Evolutionary conservation across 305 asterid species (phyloP), one percentile per base, ranked within the genome.

Genomic region (Solanum hybrid): DNA sequence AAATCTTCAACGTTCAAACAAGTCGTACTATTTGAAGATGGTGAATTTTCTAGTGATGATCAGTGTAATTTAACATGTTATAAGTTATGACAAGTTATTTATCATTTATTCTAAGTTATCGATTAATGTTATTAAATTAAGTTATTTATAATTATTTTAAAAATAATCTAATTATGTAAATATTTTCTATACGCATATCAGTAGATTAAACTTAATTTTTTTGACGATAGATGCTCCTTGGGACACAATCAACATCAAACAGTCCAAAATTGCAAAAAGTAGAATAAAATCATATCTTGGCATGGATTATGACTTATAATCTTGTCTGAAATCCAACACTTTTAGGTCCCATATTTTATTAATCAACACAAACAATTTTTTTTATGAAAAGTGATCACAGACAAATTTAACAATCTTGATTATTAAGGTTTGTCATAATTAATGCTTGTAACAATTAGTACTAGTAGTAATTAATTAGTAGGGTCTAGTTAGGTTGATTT

Each of bases 281-380:
- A 5, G 0, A 6, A 73, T 6, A 32, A 8, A 35, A 36, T 72
- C 42, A n/a, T 38, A 82, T 60, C 42, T 12, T 31, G 72, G 56
- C 64, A 27, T 88, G 87, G 86, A 78, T 85, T 86, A 79, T 75
- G 75, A 46, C 51, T 27, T 51, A 66, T 84, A 72, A 69, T 88
- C 89, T 91, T 88, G 91, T 90, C 92, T 73, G 89, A 87, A 90
- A 91, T 88, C 85, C 90, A 64, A 79, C 89, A 79, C 13, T 13
- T 60, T 27, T 89, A 56, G 87, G 88, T 17, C 89, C 88, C 71
- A 60, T 40, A 26, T 79, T 71, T 60, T n/a, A 72, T 66, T 84
- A 73, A 42, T 76, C 79, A 17, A 51, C 42, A 71, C 79, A 56
- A 51, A 35, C 29, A 79, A 4, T 22, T 7, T 31, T 56, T 56